phyloP scores from a whole-genome alignment of 805 yeast genomes.

The Teunomyces barrocoloradensis region DNA sequence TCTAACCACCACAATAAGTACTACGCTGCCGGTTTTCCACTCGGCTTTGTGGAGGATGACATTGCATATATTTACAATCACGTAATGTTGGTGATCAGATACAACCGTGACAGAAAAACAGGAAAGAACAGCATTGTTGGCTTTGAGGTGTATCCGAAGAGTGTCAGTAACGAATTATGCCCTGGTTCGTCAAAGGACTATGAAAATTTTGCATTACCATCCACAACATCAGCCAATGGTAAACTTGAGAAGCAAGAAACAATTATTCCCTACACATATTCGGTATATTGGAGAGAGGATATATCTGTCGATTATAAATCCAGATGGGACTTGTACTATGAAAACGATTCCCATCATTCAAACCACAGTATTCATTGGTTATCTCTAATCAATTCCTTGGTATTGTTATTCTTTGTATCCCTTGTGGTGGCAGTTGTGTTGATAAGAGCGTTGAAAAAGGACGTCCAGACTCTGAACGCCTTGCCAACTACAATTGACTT shows the following conservation, averaged over 20 bases:
- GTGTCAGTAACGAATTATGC: slow-evolving; percentile 64
- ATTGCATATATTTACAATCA: slow-evolving; percentile 69
- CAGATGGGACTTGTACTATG: slow-evolving; percentile 72
- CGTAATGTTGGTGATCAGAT: slow-evolving; percentile 75
- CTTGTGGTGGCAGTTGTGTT: slow-evolving; percentile 65
- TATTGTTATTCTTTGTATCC: slow-evolving; percentile 59
- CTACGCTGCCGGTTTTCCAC: slow-evolving; percentile 83
- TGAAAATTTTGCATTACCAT: slow-evolving; percentile 53
- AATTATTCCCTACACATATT: slow-evolving; percentile 72
- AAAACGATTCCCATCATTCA: slow-evolving; percentile 47
- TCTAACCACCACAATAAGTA: slow-evolving; percentile 59
- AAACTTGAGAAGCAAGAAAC: slow-evolving; percentile 19
- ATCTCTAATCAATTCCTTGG: slow-evolving; percentile 68
- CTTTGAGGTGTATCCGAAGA: slow-evolving; percentile 84
- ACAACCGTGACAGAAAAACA: slow-evolving; percentile 46
- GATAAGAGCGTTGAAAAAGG: slow-evolving; percentile 52
- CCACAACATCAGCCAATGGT: slow-evolving; percentile 11
- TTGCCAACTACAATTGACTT: slow-evolving; percentile 10
- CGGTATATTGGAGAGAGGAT: slow-evolving; percentile 89
- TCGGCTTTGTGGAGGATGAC: slow-evolving; percentile 66
- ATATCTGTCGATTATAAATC: slow-evolving; percentile 57
- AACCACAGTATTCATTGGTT: slow-evolving; percentile 67
- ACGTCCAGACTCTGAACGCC: slow-evolving; percentile 32
- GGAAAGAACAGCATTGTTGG: slow-evolving; percentile 67
- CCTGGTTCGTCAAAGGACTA: slow-evolving; percentile 70